Evolutionary conservation across 2,329 filamentous ascomycete species (phyloP).

Genomic region (Botrytis paeoniae): DNA sequence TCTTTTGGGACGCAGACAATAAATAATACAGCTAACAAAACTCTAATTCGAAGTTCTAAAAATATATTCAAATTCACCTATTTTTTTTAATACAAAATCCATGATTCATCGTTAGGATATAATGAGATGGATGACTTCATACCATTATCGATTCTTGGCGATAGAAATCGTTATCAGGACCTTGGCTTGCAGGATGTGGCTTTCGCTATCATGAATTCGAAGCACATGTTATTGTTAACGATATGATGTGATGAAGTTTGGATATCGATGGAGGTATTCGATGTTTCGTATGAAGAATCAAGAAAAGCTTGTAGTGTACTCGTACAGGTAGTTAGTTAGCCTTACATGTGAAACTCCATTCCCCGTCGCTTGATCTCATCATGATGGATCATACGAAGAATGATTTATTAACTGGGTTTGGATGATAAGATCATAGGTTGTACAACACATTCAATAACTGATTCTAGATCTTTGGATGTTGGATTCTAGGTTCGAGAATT

Average conservation of each 20-base stretch:
- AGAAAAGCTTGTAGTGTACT: not conserved
- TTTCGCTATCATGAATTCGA: not conserved
- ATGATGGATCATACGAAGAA: not conserved
- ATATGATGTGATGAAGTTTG: no score
- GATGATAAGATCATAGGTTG: not conserved
- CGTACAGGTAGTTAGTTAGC: not conserved
- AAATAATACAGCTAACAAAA: not conserved
- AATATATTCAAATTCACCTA: not conserved
- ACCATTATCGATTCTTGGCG: not conserved
- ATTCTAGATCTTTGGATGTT: not conserved
- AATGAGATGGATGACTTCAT: not conserved
- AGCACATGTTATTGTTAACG: not conserved
- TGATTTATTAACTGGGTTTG: not conserved
- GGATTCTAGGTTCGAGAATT: not conserved
- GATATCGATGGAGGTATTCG: not conserved
- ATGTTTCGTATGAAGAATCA: not conserved
- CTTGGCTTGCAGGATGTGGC: constrained; percentile 6
- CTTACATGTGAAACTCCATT: not conserved
- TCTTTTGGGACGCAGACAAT: not conserved
- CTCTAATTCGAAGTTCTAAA: not conserved
- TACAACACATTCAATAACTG: not conserved
- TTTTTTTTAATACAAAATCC: not conserved
- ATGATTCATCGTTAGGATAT: not conserved
- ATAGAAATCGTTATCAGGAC: not conserved
- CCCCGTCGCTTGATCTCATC: not conserved